Evolutionary conservation across 2,329 filamentous ascomycete species (phyloP).

Genomic region (Neurospora crassa): DNA sequence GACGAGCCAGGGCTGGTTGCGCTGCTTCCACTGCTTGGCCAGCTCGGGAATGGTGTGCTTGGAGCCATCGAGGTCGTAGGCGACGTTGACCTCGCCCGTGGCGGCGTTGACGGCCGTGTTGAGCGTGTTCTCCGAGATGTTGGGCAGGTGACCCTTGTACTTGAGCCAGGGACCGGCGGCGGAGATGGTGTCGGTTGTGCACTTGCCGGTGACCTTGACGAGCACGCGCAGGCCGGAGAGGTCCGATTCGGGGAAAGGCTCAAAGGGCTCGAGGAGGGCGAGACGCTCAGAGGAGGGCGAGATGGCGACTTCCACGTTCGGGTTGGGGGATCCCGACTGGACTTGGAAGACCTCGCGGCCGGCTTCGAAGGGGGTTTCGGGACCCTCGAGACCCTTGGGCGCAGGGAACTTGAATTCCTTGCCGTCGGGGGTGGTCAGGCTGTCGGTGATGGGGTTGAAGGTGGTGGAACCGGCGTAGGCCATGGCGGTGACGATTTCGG

Average conservation of each 20-base stretch:
- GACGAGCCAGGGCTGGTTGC: constrained; percentile 75
- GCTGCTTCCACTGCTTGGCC: constrained; percentile 70
- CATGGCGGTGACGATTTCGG: constrained; percentile 94
- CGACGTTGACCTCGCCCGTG: constrained; percentile 85
- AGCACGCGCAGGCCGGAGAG: constrained; percentile 73
- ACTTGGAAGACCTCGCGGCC: constrained; percentile 69
- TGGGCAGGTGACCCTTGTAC: constrained; percentile 97
- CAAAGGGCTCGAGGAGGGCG: constrained; percentile 83
- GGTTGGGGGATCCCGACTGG: constrained; percentile 60
- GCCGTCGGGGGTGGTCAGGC: constrained; percentile 69
- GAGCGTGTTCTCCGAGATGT: constrained; percentile 94
- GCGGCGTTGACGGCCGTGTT: constrained; percentile 90
- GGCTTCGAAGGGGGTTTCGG: constrained; percentile 58
- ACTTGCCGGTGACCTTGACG: constrained; percentile 95
- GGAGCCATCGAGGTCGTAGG: constrained; percentile 75
- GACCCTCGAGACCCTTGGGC: constrained; percentile 60
- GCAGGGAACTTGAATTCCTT: constrained; percentile 77
- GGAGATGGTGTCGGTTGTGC: constrained; percentile 97
- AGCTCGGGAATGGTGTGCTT: constrained; percentile 77
- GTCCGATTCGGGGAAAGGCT: constrained; percentile 68
- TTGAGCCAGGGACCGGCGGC: constrained; percentile 97
- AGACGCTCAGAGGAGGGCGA: constrained; percentile 83
- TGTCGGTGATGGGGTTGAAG: constrained; percentile 92
- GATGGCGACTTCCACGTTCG: constrained; percentile 63
- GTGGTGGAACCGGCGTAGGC: constrained; percentile 84